Conservation (phyloP, 2,329 filamentous ascomycete genomes). For the Sordariomycetes sp. region DNA sequence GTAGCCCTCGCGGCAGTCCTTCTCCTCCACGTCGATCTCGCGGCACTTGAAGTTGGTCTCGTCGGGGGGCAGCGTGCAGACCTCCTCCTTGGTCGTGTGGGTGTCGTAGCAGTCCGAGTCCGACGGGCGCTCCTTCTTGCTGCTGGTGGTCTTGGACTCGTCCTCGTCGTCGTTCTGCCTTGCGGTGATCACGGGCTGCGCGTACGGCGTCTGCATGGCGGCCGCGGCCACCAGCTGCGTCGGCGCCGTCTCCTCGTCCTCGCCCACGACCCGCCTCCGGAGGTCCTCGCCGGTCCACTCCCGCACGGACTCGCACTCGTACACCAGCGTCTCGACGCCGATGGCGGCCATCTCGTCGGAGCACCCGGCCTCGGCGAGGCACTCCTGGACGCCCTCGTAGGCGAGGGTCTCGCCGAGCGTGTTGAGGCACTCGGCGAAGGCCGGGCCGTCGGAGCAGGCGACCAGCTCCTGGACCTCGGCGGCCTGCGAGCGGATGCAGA, state of each 20-base stretch:
- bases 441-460: slow-evolving; percentile 24
- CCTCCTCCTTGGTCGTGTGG: slow-evolving; percentile 20
- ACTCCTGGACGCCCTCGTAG: slow-evolving; percentile 23
- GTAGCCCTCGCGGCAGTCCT: slow-evolving; percentile 29
- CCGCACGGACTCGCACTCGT: slow-evolving; percentile 17
- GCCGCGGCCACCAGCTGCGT: background rate
- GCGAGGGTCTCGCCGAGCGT: slow-evolving; percentile 17
- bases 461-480: slow-evolving; percentile 29
- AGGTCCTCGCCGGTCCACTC: slow-evolving; percentile 6
- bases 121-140: slow-evolving; percentile 7
- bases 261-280: slow-evolving; percentile 6
- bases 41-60: slow-evolving; percentile 27
- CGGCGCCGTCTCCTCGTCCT: background rate
- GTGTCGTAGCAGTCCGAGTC: slow-evolving; percentile 22
- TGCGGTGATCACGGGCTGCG: background rate
- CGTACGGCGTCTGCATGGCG: background rate
- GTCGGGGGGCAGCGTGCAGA: slow-evolving; percentile 11
- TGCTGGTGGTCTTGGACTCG: background rate
- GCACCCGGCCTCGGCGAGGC: slow-evolving; percentile 25
- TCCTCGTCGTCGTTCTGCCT: background rate
- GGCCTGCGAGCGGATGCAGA: slow-evolving; percentile 9
- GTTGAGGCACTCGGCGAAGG: slow-evolving; percentile 27
- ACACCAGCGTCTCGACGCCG: slow-evolving; percentile 17
- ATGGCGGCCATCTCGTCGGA: slow-evolving; percentile 15
- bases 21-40: slow-evolving; percentile 19